Evolutionary conservation across 2,329 filamentous ascomycete species (phyloP).

Genomic region (Botryosphaeria dothidea): DNA sequence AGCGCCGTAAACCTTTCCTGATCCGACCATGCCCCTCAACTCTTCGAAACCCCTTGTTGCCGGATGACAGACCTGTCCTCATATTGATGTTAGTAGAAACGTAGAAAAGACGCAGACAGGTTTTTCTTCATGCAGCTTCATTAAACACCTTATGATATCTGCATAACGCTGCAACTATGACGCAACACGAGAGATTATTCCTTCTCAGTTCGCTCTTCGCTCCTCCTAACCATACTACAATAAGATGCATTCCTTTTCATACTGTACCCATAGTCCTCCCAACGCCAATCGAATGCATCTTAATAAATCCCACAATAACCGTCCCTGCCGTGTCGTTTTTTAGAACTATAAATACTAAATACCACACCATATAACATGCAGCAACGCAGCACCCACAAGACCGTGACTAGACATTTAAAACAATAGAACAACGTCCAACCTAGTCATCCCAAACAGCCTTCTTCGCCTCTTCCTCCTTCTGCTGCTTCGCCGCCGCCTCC

Average conservation of each 20-base stretch:
- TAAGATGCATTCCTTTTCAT: neutral
- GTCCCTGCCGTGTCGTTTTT: neutral
- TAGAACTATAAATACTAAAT: neutral
- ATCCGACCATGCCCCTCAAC: too few relatives aligned
- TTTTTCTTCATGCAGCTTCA: too few relatives aligned
- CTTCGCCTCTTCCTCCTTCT: constrained; percentile 72
- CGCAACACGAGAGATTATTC: neutral
- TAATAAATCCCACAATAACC: neutral
- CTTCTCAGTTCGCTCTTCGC: neutral
- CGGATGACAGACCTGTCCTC: too few relatives aligned
- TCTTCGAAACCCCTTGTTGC: too few relatives aligned
- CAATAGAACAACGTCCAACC: neutral
- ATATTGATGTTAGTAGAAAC: too few relatives aligned
- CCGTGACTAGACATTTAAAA: neutral
- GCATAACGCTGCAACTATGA: neutral
- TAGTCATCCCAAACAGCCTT: constrained; percentile 80
- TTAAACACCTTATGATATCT: too few relatives aligned
- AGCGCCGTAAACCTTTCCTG: neutral
- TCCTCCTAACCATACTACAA: neutral
- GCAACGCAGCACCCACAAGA: too few relatives aligned
- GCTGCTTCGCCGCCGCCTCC: constrained; percentile 62
- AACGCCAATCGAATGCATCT: constrained; percentile 1
- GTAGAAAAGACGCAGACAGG: too few relatives aligned
- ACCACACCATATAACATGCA: neutral
- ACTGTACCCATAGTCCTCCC: neutral